Evolutionary conservation across 257 asterid genomes (phyloP).

Genomic region (Solanum tarapatanum): DNA sequence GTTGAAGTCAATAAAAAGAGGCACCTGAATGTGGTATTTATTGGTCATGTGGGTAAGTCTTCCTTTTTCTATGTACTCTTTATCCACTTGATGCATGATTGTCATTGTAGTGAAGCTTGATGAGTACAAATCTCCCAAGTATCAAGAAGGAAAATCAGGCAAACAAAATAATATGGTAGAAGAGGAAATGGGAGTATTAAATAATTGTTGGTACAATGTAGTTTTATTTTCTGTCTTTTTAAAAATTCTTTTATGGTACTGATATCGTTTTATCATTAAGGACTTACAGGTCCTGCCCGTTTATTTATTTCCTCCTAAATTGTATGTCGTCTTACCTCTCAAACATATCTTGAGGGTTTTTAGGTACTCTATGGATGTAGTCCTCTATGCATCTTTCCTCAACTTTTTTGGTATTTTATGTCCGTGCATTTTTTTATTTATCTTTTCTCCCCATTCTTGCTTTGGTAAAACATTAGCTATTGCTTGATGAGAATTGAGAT

Average conservation of each 20-base stretch:
- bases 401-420: neutral
- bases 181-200: neutral
- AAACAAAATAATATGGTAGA: neutral
- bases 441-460: neutral
- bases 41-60: constrained; percentile 92
- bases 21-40: constrained; percentile 91
- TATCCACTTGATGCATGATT: neutral
- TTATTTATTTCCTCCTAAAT: neutral
- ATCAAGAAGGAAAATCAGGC: neutral
- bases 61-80: neutral
- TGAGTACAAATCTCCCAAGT: neutral
- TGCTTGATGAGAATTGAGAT: neutral
- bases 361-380: neutral
- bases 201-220: neutral
- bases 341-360: neutral
- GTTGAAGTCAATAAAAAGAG: constrained; percentile 44
- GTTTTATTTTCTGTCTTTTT: neutral
- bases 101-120: neutral
- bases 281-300: neutral
- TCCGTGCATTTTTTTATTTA: neutral
- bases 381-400: neutral
- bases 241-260: neutral
- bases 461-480: neutral
- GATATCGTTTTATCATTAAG: neutral
- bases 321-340: neutral